phyloP scores from a whole-genome alignment of 768 basidiomycete species.

The Obba rivulosa region DNA sequence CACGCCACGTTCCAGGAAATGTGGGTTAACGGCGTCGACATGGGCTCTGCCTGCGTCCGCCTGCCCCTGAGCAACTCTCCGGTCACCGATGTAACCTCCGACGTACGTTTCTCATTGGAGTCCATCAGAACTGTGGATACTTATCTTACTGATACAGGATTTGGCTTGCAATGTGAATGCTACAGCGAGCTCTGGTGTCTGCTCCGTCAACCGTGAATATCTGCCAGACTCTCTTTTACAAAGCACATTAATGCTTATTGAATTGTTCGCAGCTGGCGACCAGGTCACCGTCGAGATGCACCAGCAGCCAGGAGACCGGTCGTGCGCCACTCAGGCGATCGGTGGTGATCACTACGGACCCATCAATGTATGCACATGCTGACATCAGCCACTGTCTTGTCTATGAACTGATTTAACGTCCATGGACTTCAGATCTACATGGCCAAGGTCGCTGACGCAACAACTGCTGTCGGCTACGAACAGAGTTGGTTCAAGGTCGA shows the following conservation, averaged over 20 bases:
- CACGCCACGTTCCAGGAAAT: slow-evolving; percentile 52
- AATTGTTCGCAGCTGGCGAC: slow-evolving; percentile 33
- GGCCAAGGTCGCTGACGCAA: slow-evolving; percentile 42
- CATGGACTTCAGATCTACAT: slow-evolving; percentile 33
- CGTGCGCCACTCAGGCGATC: slow-evolving; percentile 43
- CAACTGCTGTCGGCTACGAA: slow-evolving; percentile 35
- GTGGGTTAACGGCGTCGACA: slow-evolving; percentile 47
- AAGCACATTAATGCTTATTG: neutral
- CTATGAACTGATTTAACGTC: neutral
- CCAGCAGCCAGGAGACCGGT: slow-evolving; percentile 42
- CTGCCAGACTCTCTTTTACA: neutral
- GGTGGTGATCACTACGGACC: slow-evolving; percentile 49
- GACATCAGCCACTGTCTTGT: no score
- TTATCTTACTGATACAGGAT: slow-evolving; percentile 24
- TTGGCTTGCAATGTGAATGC: slow-evolving; percentile 43
- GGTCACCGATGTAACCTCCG: slow-evolving; percentile 34
- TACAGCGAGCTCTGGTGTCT: slow-evolving; percentile 30
- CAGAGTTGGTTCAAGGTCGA: slow-evolving; percentile 49
- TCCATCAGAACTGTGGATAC: neutral
- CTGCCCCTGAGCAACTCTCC: slow-evolving; percentile 41
- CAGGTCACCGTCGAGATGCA: slow-evolving; percentile 50
- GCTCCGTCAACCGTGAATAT: slow-evolving; percentile 35
- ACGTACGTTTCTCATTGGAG: slow-evolving; percentile 24
- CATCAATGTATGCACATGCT: slow-evolving; percentile 25
- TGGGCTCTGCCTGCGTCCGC: slow-evolving; percentile 42